Conservation (phyloP, 2,329 filamentous ascomycete genomes). For the Juglanconis sp. region DNA sequence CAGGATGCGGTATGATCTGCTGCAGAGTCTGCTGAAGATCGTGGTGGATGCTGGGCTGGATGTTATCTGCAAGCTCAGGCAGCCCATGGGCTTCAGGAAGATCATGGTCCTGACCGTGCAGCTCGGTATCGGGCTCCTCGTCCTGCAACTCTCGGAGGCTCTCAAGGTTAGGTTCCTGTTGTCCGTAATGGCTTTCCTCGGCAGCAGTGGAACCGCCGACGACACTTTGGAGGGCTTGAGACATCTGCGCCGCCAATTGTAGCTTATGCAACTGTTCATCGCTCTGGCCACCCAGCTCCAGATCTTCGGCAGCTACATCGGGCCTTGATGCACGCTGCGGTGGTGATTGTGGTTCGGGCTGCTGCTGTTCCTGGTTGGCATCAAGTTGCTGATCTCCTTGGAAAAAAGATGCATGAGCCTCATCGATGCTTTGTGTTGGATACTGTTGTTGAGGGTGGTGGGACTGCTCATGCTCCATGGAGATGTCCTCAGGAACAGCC, state of each 20-base stretch:
- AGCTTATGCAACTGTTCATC: conserved; percentile 30
- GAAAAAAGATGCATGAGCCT: conserved; percentile 16
- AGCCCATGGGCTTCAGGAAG: conserved; percentile 21
- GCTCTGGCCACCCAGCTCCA: conserved; percentile 53
- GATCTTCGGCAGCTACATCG: conserved; percentile 48
- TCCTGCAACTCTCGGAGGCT: conserved; percentile 21
- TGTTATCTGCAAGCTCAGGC: conserved; percentile 34
- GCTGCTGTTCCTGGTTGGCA: conserved; percentile 24
- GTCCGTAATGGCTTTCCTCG: conserved; percentile 22
- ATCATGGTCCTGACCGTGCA: conserved; percentile 25
- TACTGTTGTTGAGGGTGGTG: conserved; percentile 12
- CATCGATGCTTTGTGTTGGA: conserved; percentile 13
- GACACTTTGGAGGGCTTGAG: conserved; percentile 51
- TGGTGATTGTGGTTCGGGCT: conserved; percentile 34
- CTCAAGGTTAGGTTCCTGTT: conserved; percentile 17
- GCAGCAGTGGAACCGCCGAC: conserved; percentile 46
- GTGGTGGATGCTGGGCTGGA: conserved; percentile 34
- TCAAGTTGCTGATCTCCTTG: conserved; percentile 18
- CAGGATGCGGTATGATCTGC: conserved; percentile 24
- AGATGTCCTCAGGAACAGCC: conserved; percentile 16
- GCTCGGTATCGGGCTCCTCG: conserved; percentile 21
- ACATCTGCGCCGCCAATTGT: conserved; percentile 56
- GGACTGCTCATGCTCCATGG: conserved; percentile 4
- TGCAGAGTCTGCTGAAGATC: conserved; percentile 28
- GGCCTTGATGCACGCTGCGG: conserved; percentile 41